Evolutionary conservation across 2,329 filamentous ascomycete species (phyloP).

Genomic region (Aspergillus costaricaensis): DNA sequence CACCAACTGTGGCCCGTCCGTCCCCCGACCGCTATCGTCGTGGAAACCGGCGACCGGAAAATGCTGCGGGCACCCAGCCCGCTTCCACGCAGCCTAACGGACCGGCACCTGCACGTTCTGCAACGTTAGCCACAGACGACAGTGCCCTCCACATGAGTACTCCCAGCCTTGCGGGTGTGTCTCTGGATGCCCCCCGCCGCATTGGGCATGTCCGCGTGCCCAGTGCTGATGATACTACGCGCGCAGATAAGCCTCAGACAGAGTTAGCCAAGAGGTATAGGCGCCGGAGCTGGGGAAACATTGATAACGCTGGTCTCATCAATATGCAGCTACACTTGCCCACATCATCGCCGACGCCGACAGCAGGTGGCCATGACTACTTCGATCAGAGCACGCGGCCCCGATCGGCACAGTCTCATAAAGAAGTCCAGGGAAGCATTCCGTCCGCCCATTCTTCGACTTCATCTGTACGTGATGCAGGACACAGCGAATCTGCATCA

Average conservation of each 20-base stretch:
- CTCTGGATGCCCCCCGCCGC: constrained; percentile 40
- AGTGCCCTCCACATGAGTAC: constrained; percentile 29
- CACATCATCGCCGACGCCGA: constrained; percentile 32
- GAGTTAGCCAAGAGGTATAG: constrained; percentile 76
- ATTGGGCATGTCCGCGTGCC: constrained; percentile 58
- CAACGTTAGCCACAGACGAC: constrained; percentile 39
- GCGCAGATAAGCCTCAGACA: constrained; percentile 54
- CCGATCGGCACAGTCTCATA: constrained; percentile 46
- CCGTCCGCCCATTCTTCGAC: constrained; percentile 56
- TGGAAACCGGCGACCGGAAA: constrained; percentile 59
- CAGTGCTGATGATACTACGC: constrained; percentile 70
- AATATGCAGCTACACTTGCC: constrained; percentile 38
- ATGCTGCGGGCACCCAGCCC: constrained; percentile 27
- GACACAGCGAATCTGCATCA: constrained; percentile 24
- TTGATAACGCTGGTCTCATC: constrained; percentile 50
- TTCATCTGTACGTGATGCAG: constrained; percentile 54
- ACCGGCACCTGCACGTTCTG: constrained; percentile 8
- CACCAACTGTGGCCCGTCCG: constrained; percentile 63
- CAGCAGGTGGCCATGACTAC: constrained; percentile 39
- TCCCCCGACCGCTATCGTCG: constrained; percentile 85
- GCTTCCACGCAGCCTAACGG: constrained; percentile 7
- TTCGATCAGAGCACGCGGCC: constrained; percentile 35
- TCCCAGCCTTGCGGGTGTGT: constrained; percentile 31
- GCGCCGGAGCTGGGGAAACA: constrained; percentile 77
- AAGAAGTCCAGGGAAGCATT: constrained; percentile 66